These are phyloP conservation scores for Inonotus hispidus DNA, from an alignment of 1,284 basidiomycete species.

Conservation along the genomic window DNA sequence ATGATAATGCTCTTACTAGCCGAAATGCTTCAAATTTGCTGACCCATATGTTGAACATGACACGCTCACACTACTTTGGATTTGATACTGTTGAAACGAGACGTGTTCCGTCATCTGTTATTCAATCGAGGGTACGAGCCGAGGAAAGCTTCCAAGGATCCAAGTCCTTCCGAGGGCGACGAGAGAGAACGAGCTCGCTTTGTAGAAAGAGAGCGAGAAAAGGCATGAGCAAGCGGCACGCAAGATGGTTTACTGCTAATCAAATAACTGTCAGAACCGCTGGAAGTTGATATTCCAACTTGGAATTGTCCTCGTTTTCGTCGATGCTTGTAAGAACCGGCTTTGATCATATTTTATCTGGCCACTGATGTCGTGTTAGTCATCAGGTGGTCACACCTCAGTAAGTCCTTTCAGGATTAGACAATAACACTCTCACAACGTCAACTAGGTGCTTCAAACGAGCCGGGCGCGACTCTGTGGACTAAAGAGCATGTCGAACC, in stretches of 20 bases:
- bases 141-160: slow-evolving; percentile 17
- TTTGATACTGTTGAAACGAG: slow-evolving; percentile 80
- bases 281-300: slow-evolving; percentile 54
- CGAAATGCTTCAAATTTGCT: slow-evolving; percentile 64
- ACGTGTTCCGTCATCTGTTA: slow-evolving; percentile 85
- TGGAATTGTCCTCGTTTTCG: slow-evolving; percentile 48
- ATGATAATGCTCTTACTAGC: slow-evolving; percentile 33
- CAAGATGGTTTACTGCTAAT: neutral
- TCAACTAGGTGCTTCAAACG: neutral
- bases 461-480: slow-evolving; percentile 2
- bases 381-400: slow-evolving; percentile 69
- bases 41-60: slow-evolving; percentile 93
- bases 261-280: slow-evolving; percentile 37
- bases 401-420: slow-evolving; percentile 33
- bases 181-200: slow-evolving; percentile 15
- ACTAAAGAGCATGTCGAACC: slow-evolving; percentile 39
- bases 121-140: slow-evolving; percentile 78
- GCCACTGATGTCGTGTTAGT: slow-evolving; percentile 37
- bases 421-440: neutral
- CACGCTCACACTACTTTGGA: slow-evolving; percentile 74
- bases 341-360: too few species aligned
- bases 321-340: slow-evolving; percentile 61
- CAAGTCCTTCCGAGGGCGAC: slow-evolving; percentile 15
- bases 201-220: slow-evolving; percentile 2
- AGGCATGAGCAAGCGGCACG: neutral